Evolutionary conservation across 345 rosid species (phyloP).

Genomic region (Lenwebbia sp.): DNA sequence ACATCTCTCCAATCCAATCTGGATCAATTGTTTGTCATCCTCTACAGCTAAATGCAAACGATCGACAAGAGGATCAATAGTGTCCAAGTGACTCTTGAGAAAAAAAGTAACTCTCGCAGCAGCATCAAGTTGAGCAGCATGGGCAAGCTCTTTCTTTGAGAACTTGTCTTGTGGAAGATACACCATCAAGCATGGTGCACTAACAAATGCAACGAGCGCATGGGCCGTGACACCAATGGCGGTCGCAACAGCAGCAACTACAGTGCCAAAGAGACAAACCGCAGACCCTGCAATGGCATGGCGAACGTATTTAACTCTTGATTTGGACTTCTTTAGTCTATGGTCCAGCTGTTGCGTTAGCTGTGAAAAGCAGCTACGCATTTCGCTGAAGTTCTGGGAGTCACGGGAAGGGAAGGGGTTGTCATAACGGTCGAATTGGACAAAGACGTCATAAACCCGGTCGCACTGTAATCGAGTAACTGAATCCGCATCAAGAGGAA

Average conservation of each 20-base stretch:
- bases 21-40: constrained; percentile 31
- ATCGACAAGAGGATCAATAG: constrained; percentile 41
- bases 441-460: constrained; percentile 30
- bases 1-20: constrained; percentile 34
- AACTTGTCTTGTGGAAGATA: constrained; percentile 23
- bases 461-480: constrained; percentile 33
- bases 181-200: constrained; percentile 33
- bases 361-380: constrained; percentile 41
- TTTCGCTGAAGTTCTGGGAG: constrained; percentile 30
- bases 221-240: constrained; percentile 40
- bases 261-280: constrained; percentile 47
- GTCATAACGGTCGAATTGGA: constrained; percentile 30
- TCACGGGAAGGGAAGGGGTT: constrained; percentile 63
- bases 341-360: constrained; percentile 41
- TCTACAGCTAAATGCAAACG: constrained; percentile 33
- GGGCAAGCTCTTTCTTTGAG: constrained; percentile 42
- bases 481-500: constrained; percentile 29
- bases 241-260: constrained; percentile 19
- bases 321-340: constrained; percentile 33
- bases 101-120: constrained; percentile 46
- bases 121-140: constrained; percentile 52
- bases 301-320: constrained; percentile 34
- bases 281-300: constrained; percentile 33
- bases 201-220: constrained; percentile 36
- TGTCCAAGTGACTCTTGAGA: constrained; percentile 35